phyloP scores from a whole-genome alignment of 768 basidiomycete genomes.

The Lyophyllum atratum region DNA sequence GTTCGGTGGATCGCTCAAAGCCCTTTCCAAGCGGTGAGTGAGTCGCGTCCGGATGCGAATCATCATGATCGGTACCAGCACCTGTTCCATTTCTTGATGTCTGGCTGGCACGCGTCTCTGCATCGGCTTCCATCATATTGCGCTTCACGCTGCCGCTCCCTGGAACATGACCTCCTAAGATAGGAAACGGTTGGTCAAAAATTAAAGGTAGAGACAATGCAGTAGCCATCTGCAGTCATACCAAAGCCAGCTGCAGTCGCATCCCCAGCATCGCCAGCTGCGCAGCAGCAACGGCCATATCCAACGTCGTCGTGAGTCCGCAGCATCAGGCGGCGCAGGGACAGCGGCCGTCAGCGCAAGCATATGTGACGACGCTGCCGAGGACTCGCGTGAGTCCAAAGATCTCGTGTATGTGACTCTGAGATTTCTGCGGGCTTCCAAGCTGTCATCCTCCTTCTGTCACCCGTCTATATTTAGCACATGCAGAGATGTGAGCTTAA shows the following conservation, averaged over 20 bases:
- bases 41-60: conserved; percentile 62
- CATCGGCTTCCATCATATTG: conserved; percentile 66
- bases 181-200: neutral
- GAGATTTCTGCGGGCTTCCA: conserved; percentile 91
- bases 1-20: conserved; percentile 55
- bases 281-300: too few species aligned
- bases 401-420: conserved; percentile 93
- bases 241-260: too few species aligned
- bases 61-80: conserved; percentile 73
- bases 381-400: conserved; percentile 79
- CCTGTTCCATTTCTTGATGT: conserved; percentile 65
- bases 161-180: conserved; percentile 65
- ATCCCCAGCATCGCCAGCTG: too few species aligned
- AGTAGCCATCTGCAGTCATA: conserved; percentile 49
- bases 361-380: conserved; percentile 27
- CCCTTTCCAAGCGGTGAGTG: conserved; percentile 70
- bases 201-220: neutral
- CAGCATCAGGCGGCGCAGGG: too few species aligned
- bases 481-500: conserved; percentile 36
- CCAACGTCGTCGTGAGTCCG: too few species aligned
- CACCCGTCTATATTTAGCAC: neutral
- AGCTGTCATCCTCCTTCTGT: conserved; percentile 60
- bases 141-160: conserved; percentile 52
- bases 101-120: conserved; percentile 44
- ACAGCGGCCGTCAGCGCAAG: conserved; percentile 35